Percentiles rank a stretch among this genome's conserved stretches.
Evolutionary conservation across 805 yeast species (phyloP).

Genomic region (Ogataea salicorniae): DNA sequence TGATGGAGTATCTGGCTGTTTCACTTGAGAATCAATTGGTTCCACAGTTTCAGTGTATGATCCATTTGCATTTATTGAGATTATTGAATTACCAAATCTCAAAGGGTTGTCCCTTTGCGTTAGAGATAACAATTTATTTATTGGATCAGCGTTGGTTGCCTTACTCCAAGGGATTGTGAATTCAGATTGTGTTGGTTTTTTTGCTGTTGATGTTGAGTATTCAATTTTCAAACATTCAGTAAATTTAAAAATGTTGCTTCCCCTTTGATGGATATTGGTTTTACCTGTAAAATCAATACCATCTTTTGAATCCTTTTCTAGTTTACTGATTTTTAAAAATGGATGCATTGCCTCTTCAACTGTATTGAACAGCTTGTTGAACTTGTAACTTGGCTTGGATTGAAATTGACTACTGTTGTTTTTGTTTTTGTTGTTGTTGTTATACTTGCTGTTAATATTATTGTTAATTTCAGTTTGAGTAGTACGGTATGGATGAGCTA

Average conservation of each 20-base stretch:
- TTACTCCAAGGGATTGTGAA: background rate
- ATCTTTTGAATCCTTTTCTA: constrained; percentile 9
- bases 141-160: constrained; percentile 6
- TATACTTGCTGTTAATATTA: background rate
- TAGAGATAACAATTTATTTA: constrained; percentile 3
- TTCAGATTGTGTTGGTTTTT: background rate
- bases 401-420: constrained; percentile 5
- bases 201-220: constrained; percentile 1
- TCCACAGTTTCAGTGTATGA: background rate
- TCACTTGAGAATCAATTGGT: background rate
- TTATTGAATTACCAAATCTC: constrained; percentile 6
- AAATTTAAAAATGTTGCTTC: constrained; percentile 8
- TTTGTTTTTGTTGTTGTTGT: constrained; percentile 5
- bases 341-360: constrained; percentile 16
- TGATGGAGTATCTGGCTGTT: constrained; percentile 13
- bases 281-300: constrained; percentile 16
- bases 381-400: constrained; percentile 10
- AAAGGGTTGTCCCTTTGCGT: constrained; percentile 5
- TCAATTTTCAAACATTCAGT: constrained; percentile 4
- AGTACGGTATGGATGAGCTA: background rate
- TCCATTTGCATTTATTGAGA: constrained; percentile 7
- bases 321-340: constrained; percentile 2
- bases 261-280: constrained; percentile 1
- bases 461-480: background rate
- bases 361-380: constrained; percentile 1